Base-by-base conservation (phyloP, 192 early-diverging fungal genomes). In the Ambispora gerdemannii region DNA sequence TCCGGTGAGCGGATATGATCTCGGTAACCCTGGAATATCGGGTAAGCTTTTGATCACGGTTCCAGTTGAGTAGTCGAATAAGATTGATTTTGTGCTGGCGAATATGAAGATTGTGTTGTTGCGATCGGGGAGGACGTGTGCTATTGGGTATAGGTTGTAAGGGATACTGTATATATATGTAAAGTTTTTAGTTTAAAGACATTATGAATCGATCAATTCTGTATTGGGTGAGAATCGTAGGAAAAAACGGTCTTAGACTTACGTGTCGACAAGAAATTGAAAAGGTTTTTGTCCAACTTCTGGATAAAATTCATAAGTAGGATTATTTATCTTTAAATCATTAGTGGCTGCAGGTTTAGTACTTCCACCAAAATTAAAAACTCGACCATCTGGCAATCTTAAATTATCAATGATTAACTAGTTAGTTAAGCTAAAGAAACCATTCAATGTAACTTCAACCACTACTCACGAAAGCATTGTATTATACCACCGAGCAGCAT, bases 1-100 rank as follows among this genome's bases (percentile, higher is more conserved):
- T 0, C 83, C 86, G 0, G 87, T 85, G 4, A 81, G 65, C 7
- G 87, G 87, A 65, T 89, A 89, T 17, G 78, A 79, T 8, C 85
- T 75, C 4, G 76, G 70, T 7, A 70, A 73, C 0, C 84, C 84
- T 1, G 77, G 80, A 1, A 87, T 77, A 11, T 76, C 75, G 3
- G 81, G 82, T 11, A 82, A 68, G 13, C 74, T 72, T 33, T 74
- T 80, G 3, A 78, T 69, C 3, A 82, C 55, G 19, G 56, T 38
- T 63, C 78, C 75, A 3, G 73, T 77, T 8, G 67, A 74, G 34
- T 76, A 80, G 27, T 83, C 77, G 15, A 43, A 43, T 43, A 78
- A 64, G 27, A 70, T 52, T 0, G 78, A 75, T 34, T 73, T 75
- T 50, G 60, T 50, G 64, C 75, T 79, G 67, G 77, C 80, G 60